A percentile compares a stretch with the other conserved stretches of the same genome.
Conservation (phyloP, 306 rosid species). For the Cucurbita maxima region DNA sequence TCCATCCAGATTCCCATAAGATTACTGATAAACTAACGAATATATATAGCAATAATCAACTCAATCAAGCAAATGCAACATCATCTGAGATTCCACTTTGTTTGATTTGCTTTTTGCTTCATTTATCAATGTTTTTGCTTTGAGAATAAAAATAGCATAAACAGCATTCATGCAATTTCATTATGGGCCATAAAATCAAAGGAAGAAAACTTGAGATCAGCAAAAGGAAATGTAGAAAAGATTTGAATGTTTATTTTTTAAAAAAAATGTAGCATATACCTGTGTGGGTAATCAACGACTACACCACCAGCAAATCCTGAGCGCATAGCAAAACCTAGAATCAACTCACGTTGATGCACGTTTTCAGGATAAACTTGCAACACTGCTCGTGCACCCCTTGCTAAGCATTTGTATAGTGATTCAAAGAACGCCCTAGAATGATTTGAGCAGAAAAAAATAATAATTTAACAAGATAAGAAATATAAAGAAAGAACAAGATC, state of each 20-base stretch:
- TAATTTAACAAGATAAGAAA: no score
- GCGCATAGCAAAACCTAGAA: conserved; percentile 63
- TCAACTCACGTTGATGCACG: conserved; percentile 57
- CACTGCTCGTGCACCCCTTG: conserved; percentile 85
- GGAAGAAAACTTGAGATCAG: neutral
- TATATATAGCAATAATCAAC: neutral
- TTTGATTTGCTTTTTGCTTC: neutral
- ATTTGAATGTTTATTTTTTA: neutral
- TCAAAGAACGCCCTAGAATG: conserved; percentile 69
- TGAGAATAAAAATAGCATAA: neutral
- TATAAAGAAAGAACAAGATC: neutral
- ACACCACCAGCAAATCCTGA: conserved; percentile 93
- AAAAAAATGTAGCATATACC: conserved; percentile 22
- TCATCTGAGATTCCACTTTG: neutral
- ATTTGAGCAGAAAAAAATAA: neutral
- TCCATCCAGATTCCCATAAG: neutral
- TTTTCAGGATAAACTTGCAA: conserved; percentile 82
- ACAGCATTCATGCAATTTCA: neutral
- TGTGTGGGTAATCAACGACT: conserved; percentile 86
- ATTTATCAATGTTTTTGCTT: neutral
- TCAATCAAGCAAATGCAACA: no score
- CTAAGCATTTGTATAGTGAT: conserved; percentile 62
- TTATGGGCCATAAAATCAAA: neutral
- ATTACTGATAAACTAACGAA: neutral
- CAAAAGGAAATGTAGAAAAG: neutral